phyloP scores from a whole-genome alignment of 2,329 filamentous ascomycete species.

The Canariomyces notabilis region DNA sequence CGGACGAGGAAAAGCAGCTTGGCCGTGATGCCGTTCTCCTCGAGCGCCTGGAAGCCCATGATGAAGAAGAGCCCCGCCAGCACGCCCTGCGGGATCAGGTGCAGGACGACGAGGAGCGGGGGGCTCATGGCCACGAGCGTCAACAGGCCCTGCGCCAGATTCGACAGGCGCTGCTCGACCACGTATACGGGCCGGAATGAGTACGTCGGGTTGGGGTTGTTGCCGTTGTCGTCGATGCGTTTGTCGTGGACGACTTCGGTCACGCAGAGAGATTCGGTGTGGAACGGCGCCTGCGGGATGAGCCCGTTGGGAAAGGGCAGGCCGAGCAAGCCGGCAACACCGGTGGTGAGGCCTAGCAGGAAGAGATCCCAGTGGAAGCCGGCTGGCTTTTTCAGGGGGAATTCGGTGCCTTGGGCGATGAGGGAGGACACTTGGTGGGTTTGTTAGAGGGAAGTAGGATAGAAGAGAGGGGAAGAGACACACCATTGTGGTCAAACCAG shows the following conservation, averaged over 20 bases:
- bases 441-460: neutral
- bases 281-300: conserved; percentile 78
- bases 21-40: conserved; percentile 69
- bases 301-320: conserved; percentile 79
- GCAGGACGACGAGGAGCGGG: conserved; percentile 66
- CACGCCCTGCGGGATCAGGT: conserved; percentile 74
- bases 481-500: conserved; percentile 86
- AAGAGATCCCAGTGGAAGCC: conserved; percentile 86
- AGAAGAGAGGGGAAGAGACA: conserved; percentile 16
- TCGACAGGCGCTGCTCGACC: conserved; percentile 74
- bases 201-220: conserved; percentile 27
- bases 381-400: conserved; percentile 72
- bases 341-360: conserved; percentile 72
- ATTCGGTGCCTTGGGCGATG: conserved; percentile 78
- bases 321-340: conserved; percentile 68
- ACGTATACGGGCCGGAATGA: conserved; percentile 53
- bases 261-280: conserved; percentile 73
- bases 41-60: conserved; percentile 75
- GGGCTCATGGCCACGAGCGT: conserved; percentile 75
- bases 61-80: conserved; percentile 79
- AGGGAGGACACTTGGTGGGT: conserved; percentile 67
- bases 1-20: conserved; percentile 67
- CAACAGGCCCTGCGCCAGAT: conserved; percentile 70
- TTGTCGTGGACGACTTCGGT: conserved; percentile 45
- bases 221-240: neutral